Evolutionary conservation across 768 basidiomycete genomes (phyloP).

Genomic region (Termitomyces eurrhizus): DNA sequence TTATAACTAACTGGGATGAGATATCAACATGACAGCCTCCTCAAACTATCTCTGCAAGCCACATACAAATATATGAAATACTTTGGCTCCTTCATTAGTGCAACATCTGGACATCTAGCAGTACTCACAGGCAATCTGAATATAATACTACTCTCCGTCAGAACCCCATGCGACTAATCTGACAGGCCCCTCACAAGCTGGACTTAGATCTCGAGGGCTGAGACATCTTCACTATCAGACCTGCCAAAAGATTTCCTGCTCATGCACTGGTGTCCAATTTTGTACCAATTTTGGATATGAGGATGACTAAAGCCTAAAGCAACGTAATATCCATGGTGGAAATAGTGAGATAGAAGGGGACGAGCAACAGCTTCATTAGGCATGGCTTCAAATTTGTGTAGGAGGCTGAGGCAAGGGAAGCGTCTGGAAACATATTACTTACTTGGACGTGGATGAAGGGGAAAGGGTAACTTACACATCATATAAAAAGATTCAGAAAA

Average conservation of each 20-base stretch:
- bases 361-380: slow-evolving; percentile 73
- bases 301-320: slow-evolving; percentile 66
- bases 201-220: no score
- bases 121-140: no score
- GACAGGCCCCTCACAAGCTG: no score
- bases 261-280: slow-evolving; percentile 58
- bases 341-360: no score
- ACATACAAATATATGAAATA: no score
- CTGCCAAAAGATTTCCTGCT: slow-evolving; percentile 29
- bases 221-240: slow-evolving; percentile 26
- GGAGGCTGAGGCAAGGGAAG: slow-evolving; percentile 64
- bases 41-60: no score
- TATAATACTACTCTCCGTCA: no score
- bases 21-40: no score
- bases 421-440: not conserved
- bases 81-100: no score
- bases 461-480: slow-evolving; percentile 38
- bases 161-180: no score
- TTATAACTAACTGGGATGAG: no score
- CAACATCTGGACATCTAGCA: no score
- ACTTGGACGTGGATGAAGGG: slow-evolving; percentile 20
- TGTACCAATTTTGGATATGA: slow-evolving; percentile 56
- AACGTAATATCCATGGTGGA: not conserved
- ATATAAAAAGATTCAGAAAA: slow-evolving; percentile 15
- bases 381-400: slow-evolving; percentile 58